phyloP scores from a whole-genome alignment of 2,329 filamentous ascomycete species.

The Aphanoascus verrucosus region DNA sequence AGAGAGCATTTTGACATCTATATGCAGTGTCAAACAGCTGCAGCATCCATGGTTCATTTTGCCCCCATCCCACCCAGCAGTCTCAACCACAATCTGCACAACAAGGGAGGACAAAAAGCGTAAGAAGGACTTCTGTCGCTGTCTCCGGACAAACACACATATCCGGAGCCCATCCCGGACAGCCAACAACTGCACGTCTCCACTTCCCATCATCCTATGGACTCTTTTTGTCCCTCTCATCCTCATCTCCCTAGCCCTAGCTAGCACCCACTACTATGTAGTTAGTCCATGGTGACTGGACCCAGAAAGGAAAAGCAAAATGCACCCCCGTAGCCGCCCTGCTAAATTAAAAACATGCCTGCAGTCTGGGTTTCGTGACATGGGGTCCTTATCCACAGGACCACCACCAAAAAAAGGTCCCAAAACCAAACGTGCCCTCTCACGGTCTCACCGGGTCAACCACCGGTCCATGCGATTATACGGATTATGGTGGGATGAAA shows the following conservation, averaged over 20 bases:
- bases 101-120: not conserved
- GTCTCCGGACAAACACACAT: no score
- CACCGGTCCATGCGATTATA: slow-evolving; percentile 4
- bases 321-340: not conserved
- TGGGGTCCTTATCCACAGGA: slow-evolving; percentile 10
- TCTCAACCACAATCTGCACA: not conserved
- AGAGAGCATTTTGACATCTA: not conserved
- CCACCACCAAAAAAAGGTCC: no score
- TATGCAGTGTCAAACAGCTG: not conserved
- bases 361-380: slow-evolving; percentile 10
- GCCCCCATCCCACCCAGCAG: not conserved
- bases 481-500: slow-evolving; percentile 9
- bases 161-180: no score
- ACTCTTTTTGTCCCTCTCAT: no score
- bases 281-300: not conserved
- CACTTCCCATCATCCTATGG: not conserved
- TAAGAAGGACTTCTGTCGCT: not conserved
- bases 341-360: slow-evolving; percentile 2
- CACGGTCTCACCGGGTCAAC: no score
- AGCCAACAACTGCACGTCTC: not conserved
- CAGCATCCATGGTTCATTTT: not conserved
- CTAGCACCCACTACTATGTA: not conserved
- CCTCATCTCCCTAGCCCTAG: not conserved
- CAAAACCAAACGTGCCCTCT: no score
- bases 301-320: not conserved